Evolutionary conservation across 495 filamentous ascomycete species (phyloP), one percentile per base, ranked within the genome.

Genomic region (Penicillium paxilli): DNA sequence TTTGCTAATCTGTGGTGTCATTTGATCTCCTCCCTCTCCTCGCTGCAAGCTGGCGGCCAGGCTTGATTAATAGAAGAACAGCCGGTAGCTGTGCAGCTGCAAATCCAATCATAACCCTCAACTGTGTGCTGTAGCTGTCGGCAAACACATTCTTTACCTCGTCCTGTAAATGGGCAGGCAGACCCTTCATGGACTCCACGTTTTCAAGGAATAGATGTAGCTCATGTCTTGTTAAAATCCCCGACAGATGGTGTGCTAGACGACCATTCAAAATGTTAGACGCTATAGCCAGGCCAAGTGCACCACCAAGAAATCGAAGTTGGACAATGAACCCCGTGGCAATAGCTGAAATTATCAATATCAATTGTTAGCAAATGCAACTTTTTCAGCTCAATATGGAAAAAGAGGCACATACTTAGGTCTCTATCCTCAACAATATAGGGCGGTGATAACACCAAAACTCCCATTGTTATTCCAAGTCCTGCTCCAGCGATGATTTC

Each of bases 321-420:
- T 86, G 83, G 12, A 79, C 79, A 1, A 85, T 62, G 5, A 76
- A 72, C 0, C 83, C 82, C 52, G 81, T 80, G 1, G 78, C 80
- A 25, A 80, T 75, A 0, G 83, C 83, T 52, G 71, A 14, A 37
- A 41, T 40, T 2, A 6, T 11, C 4, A 17, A 20, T 12, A 12
- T 22, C n/a, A 47, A 38, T n/a, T 0, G 38, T 57, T 10, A 49
- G 47, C n/a, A 30, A 24, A 30, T 37, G 30, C 12, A 32, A 14
- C 40, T 12, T 6, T 17, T 10, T 10, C 12, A 28, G 1, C 8
- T 42, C 17, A 40, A 20, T 40, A 1, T 21, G 9, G 38, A 2
- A 22, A 2, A 11, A 37, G 1, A 6, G 32, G 22, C 5, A 61
- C 69, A 54, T 66, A 80, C 76, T 68, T 45, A 74, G 58, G 45